phyloP scores from a whole-genome alignment of 2,329 filamentous ascomycete genomes.

The Coniochaeta sp. region DNA sequence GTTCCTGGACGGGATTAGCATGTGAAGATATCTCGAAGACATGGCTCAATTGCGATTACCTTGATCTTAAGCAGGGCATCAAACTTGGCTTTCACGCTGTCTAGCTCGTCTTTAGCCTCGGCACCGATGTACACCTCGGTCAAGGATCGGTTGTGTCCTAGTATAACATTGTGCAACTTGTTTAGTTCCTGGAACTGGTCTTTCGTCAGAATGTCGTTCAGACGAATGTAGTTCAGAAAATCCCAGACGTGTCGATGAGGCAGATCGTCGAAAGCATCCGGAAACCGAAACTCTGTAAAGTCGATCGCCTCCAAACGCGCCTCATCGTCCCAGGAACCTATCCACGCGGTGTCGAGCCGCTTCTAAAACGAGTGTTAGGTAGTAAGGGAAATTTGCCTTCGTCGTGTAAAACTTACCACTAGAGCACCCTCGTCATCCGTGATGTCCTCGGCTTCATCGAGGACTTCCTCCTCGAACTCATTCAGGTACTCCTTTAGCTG shows the following conservation, averaged over 20 bases:
- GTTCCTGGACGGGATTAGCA: background rate
- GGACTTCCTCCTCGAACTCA: background rate
- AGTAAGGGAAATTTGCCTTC: background rate
- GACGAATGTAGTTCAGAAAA: background rate
- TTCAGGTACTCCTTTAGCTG: background rate
- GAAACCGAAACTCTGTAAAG: background rate
- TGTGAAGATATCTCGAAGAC: background rate
- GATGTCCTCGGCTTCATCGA: background rate
- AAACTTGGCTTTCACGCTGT: background rate
- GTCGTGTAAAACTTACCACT: background rate
- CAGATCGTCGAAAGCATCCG: background rate
- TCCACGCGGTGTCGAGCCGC: background rate
- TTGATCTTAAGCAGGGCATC: background rate
- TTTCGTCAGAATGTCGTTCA: background rate
- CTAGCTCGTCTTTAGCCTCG: background rate
- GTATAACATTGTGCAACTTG: background rate
- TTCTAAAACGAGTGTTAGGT: background rate
- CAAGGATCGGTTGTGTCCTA: background rate
- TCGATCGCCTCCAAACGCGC: background rate
- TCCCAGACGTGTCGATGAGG: background rate
- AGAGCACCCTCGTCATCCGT: background rate
- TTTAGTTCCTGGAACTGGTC: background rate
- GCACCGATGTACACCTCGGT: background rate
- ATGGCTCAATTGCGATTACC: background rate
- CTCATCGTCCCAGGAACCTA: background rate